Base-by-base conservation (phyloP, 192 early-diverging fungal species). In the Phycomyces blakesleeanus region DNA sequence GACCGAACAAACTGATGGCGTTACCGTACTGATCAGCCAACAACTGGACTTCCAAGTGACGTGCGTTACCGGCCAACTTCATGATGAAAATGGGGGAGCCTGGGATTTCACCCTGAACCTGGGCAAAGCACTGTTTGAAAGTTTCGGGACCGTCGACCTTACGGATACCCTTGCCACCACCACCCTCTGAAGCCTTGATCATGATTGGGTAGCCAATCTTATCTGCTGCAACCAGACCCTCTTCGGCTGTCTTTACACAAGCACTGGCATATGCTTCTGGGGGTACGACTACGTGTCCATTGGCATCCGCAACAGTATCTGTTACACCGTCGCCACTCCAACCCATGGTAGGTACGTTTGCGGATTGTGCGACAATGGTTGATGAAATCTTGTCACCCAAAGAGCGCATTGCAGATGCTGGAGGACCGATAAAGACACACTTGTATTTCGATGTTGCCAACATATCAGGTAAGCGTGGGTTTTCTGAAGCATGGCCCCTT, bases 381-480 rank as follows among this genome's bases (percentile, higher is more conserved):
- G 97, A 99, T 15, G 97, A 96, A 69, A 99, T 99, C 76, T 99
- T 99, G 79, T 99, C 97, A 63, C 97, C 97, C 37, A 99, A 79
- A n/a, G 94, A 89, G 51, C 97, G 88, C 97, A 99, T 99, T 39
- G 97, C 93, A 12, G 89, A 91, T 7, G 93, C 86, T 2, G 97
- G 95, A 26, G 97, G 97, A 61, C 97, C 97, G 62, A 99, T 96
- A 67, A 99, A 99, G 51, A 96, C 87, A 63, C 92, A 85, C 64
- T 87, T 90, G 67, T 87, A 78, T 66, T 87, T 87, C 57, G 89
- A 85, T 59, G 83, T 84, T 49, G 89, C 80, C 16, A 98, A 88
- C 66, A 88, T 86, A 76, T 99, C 97, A 61, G 94, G 93, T 59
- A 99, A 82, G 59, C 91, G 78, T 51, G 97, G 97, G 73, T 99